Percentiles rank a stretch among this genome's conserved stretches.
phyloP scores from a whole-genome alignment of 306 rosid species.

The Begonia peltatifolia region DNA sequence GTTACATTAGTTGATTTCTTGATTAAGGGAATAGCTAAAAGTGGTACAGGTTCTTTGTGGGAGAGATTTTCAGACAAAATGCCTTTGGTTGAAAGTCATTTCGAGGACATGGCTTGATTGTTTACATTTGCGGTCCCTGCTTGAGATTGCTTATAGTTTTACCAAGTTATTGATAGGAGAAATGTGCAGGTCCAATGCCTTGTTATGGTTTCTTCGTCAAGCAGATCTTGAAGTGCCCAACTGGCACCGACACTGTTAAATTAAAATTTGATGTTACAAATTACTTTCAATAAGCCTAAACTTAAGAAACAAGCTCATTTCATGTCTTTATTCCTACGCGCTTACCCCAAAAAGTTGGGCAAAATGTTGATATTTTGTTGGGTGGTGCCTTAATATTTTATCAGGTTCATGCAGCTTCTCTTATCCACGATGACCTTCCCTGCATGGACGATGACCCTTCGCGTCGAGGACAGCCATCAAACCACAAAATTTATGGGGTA shows the following conservation, averaged over 20 bases:
- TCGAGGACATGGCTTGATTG: no score
- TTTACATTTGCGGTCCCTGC: no score
- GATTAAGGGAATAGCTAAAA: no score
- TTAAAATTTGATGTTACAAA: neutral
- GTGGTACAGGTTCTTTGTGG: no score
- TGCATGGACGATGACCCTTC: conserved; percentile 82
- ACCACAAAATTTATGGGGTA: conserved; percentile 64
- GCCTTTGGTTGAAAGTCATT: no score
- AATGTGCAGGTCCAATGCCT: no score
- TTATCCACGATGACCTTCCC: conserved; percentile 94
- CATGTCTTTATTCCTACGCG: neutral
- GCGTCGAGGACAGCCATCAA: conserved; percentile 86
- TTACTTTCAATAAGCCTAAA: neutral
- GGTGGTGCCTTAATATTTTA: neutral
- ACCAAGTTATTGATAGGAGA: no score
- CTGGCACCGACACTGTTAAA: neutral
- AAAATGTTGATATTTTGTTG: neutral
- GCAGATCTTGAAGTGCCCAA: neutral
- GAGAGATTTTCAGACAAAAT: no score
- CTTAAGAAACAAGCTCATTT: neutral
- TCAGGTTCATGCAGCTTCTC: conserved; percentile 89
- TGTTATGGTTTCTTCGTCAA: no score
- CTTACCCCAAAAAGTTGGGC: neutral
- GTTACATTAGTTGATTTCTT: no score
- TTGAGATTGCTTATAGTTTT: no score